Evolutionary conservation across 78 protist species (phyloP), one percentile per base, ranked within the genome.

Genomic region (Guillardia theta): DNA sequence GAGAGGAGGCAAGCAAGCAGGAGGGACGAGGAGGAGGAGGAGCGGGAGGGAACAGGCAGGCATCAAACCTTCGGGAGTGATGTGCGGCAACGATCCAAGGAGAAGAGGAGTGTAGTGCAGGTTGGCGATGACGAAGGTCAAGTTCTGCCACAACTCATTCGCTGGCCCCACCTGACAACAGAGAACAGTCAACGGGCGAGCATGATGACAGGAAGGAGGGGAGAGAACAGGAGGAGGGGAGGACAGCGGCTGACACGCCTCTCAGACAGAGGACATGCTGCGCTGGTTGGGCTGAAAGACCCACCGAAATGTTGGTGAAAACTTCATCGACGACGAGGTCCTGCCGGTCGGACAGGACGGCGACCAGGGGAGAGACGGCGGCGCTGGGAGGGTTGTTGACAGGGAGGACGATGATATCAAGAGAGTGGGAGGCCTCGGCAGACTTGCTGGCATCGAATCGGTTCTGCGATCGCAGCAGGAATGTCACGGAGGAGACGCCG

Each of bases 61-160:
- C n/a, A n/a, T n/a, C n/a, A n/a, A n/a, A n/a, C 83, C 83, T 36
- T 33, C 12, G 45, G 15, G 12, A 22, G 33, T 10, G 41, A 70
- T 24, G 45, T 22, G 46, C 45, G 83, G 83, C 41, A 24, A 33
- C 21, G 0, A 3, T 4, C 45, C 21, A 15, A 70, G 83, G n/a
- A 70, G 41, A 43, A 24, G 12, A 2, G 83, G 83, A 15, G 83
- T 70, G 41, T 70, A 36, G 41, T 36, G 46, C 83, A 36, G 46
- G 10, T 36, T 36, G 46, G n/a, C 46, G 41, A 70, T 33, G 41
- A 3, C 1, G 83, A 70, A 70, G 41, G 36, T 33, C 0, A 43
- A 36, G 46, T 70, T 4, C 83, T 70, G 83, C 83, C 83, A 70
- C 83, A 22, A 24, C 83, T 70, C 83, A 43, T 70, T 70, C 83